Percentiles rank a stretch among this genome's conserved stretches.
Evolutionary conservation across 192 early-diverging fungal species (phyloP).

Genomic region (Coemansia sp.): DNA sequence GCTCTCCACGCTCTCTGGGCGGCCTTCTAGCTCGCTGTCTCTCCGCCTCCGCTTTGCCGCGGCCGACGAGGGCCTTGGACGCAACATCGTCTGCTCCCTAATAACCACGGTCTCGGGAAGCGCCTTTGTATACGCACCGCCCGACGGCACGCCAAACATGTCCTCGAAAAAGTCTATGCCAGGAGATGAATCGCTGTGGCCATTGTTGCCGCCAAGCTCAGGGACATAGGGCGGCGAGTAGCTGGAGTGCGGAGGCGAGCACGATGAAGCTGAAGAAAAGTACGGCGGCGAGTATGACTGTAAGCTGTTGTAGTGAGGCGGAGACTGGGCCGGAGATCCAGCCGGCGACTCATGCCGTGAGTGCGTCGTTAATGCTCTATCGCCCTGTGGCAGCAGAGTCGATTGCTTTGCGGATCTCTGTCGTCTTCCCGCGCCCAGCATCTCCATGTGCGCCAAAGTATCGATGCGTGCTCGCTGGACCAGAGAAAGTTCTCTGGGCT

Average conservation of each 20-base stretch:
- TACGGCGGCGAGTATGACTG: constrained; percentile 31
- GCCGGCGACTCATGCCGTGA: constrained; percentile 15
- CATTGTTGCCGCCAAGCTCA: constrained; percentile 6
- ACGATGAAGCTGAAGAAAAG: constrained; percentile 17
- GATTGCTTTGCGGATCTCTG: neutral
- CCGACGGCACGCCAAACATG: constrained; percentile 24
- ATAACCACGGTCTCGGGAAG: constrained; percentile 24
- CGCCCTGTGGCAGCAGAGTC: neutral
- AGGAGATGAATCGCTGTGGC: constrained; percentile 9
- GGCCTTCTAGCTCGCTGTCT: neutral
- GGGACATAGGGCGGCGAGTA: constrained; percentile 51
- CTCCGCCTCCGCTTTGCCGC: constrained; percentile 10
- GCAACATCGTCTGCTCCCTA: constrained; percentile 20
- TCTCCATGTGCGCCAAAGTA: constrained; percentile 35
- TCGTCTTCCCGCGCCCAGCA: constrained; percentile 8
- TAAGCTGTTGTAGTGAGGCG: constrained; percentile 5
- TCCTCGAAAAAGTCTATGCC: constrained; percentile 34
- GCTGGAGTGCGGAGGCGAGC: constrained; percentile 34
- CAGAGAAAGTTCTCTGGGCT: constrained; percentile 12
- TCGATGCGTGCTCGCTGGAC: constrained; percentile 31
- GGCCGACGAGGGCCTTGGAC: neutral
- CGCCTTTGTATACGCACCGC: neutral
- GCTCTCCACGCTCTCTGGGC: neutral
- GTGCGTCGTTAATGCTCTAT: neutral
- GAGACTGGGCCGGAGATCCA: constrained; percentile 32